A percentile compares a stretch with the other conserved stretches of the same genome.
Evolutionary conservation across 371 early-diverging fungal species (phyloP).

Genomic region (Mortierella sp.): DNA sequence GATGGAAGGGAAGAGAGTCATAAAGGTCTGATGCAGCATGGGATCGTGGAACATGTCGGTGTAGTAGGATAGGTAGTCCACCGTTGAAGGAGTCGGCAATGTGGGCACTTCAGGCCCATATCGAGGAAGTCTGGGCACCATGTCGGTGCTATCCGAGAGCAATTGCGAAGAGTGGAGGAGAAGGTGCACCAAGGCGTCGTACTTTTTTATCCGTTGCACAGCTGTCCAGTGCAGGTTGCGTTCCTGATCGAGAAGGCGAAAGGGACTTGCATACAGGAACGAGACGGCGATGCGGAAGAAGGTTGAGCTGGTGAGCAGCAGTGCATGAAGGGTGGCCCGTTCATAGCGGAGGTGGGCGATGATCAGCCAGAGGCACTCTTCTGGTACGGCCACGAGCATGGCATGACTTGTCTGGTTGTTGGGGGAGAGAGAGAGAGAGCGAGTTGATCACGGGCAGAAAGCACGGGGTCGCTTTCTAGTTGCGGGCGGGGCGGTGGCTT

Average conservation of each 20-base stretch:
- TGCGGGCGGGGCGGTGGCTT: constrained; percentile 2
- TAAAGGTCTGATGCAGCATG: constrained; percentile 48
- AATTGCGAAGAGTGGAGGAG: constrained; percentile 41
- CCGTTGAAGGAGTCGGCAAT: constrained; percentile 38
- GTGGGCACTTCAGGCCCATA: constrained; percentile 43
- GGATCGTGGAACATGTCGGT: constrained; percentile 52
- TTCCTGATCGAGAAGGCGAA: constrained; percentile 41
- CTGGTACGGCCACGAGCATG: constrained; percentile 43
- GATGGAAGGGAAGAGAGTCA: constrained; percentile 48
- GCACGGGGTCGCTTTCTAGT: too few species aligned
- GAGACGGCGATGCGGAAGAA: constrained; percentile 45
- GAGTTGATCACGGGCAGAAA: not conserved
- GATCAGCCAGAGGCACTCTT: constrained; percentile 53
- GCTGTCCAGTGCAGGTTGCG: constrained; percentile 31
- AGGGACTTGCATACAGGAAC: constrained; percentile 44
- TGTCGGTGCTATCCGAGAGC: constrained; percentile 7
- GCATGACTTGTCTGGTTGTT: constrained; percentile 22
- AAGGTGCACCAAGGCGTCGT: constrained; percentile 36
- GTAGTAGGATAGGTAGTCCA: constrained; percentile 46
- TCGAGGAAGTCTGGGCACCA: constrained; percentile 15
- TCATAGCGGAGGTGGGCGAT: constrained; percentile 30
- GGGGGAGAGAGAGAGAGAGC: not conserved
- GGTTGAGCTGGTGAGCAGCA: constrained; percentile 27
- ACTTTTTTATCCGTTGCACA: constrained; percentile 30
- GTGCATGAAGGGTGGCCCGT: constrained; percentile 30